A percentile compares a stretch with the other conserved stretches of the same genome.
These are phyloP conservation scores for Neofusicoccum sp. DNA, from an alignment of 2,329 filamentous ascomycete genomes.

Conservation along the genomic window DNA sequence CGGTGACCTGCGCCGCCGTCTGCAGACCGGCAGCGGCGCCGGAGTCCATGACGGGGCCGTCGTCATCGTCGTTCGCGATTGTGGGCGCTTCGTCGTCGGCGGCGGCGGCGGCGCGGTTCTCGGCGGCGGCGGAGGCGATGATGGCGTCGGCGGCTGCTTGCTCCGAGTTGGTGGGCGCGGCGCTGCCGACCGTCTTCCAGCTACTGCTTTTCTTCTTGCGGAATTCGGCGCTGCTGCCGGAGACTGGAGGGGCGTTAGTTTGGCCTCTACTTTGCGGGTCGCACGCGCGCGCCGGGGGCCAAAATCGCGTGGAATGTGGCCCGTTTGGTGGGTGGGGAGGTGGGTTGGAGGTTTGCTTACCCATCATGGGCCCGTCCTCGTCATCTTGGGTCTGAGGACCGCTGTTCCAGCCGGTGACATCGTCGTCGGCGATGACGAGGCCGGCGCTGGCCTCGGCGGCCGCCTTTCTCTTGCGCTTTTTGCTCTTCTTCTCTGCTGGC, in stretches of 20 bases:
- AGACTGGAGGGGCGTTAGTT: conserved; percentile 17
- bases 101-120: conserved; percentile 56
- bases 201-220: conserved; percentile 64
- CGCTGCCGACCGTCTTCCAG: conserved; percentile 73
- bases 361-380: conserved; percentile 54
- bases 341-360: conserved; percentile 32
- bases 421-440: conserved; percentile 55
- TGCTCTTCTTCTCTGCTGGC: conserved; percentile 49
- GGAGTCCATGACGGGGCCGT: conserved; percentile 71
- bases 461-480: conserved; percentile 55
- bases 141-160: conserved; percentile 77
- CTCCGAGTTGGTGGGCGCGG: conserved; percentile 52
- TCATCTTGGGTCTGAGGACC: conserved; percentile 58
- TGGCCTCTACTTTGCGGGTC: neutral
- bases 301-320: conserved; percentile 35
- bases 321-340: conserved; percentile 23
- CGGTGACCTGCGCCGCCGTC: conserved; percentile 71
- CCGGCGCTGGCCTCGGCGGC: conserved; percentile 36
- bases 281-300: conserved; percentile 21
- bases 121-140: conserved; percentile 70
- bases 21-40: conserved; percentile 88
- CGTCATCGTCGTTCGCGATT: conserved; percentile 47
- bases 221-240: conserved; percentile 54
- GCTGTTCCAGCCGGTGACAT: conserved; percentile 55
- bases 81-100: conserved; percentile 50